phyloP scores from a whole-genome alignment of 2,329 filamentous ascomycete species.

The Alternaria gaisen region DNA sequence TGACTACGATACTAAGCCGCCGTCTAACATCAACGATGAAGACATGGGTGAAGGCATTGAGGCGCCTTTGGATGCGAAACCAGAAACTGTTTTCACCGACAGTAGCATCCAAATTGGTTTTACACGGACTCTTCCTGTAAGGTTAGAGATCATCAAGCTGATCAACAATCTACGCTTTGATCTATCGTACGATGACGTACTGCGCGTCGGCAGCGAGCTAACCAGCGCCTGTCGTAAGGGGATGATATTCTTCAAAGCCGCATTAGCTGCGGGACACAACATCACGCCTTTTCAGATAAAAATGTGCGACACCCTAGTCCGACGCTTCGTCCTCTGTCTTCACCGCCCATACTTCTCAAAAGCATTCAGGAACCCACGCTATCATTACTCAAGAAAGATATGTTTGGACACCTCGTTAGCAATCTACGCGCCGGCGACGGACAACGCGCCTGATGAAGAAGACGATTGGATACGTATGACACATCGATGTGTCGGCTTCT shows the following conservation, averaged over 20 bases:
- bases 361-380: slow-evolving; percentile 57
- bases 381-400: slow-evolving; percentile 59
- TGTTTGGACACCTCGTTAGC: slow-evolving; percentile 53
- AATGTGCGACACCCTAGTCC: slow-evolving; percentile 61
- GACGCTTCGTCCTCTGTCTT: slow-evolving; percentile 64
- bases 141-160: slow-evolving; percentile 46
- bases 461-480: slow-evolving; percentile 38
- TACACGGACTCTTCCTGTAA: slow-evolving; percentile 45
- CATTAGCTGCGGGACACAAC: slow-evolving; percentile 13
- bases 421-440: slow-evolving; percentile 28
- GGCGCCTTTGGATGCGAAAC: slow-evolving; percentile 30
- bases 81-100: slow-evolving; percentile 43
- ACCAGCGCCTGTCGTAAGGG: slow-evolving; percentile 31
- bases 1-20: slow-evolving; percentile 51
- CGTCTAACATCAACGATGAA: slow-evolving; percentile 54
- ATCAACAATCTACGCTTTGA: slow-evolving; percentile 46
- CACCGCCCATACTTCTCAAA: slow-evolving; percentile 60
- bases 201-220: slow-evolving; percentile 39
- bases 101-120: slow-evolving; percentile 50
- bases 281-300: slow-evolving; percentile 54
- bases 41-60: slow-evolving; percentile 43
- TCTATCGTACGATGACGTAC: slow-evolving; percentile 40
- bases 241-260: slow-evolving; percentile 25
- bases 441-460: slow-evolving; percentile 9
- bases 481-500: slow-evolving; percentile 33